Base-by-base conservation (phyloP, 306 rosid genomes). In the Ammopiptanthus mongolicus region DNA sequence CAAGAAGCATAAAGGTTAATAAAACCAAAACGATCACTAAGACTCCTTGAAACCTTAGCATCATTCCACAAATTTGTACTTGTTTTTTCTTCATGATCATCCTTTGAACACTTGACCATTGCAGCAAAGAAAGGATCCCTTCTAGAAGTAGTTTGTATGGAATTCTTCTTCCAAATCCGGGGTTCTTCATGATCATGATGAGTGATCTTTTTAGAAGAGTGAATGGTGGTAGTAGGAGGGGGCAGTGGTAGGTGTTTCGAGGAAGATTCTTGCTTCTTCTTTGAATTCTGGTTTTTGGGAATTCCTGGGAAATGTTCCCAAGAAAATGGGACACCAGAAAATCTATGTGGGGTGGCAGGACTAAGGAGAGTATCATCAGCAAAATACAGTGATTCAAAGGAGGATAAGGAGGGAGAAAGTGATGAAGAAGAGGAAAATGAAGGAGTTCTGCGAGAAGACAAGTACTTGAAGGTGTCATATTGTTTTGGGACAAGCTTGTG, bases 11-110 rank as follows among this genome's bases (percentile, higher is more conserved):
- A 78, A 14, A 92, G 83, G 61, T 59, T 85, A 33, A 89, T 59
- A 39, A 90, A 86, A 8, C 91, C 92, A 67, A 96, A 84, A 73
- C 96, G 90, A 48, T 87, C 93, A 69, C 97, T 88, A 2, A 88
- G 19, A 80, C 97, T 92, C 61, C 97, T 90, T 4, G 89, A 52
- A 8, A 79, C 80, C 74, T 88, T 87, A 11, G 82, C 80, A 5
- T 73, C 65, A 37, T 44, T 80, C 80, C 81, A 77, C 18, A 71
- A 59, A 15, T 55, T 78, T 0, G 42, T 58, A 11, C 10, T 69
- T 25, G 34, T 15, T 8, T 23, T 55, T 4, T 73, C 59, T 1
- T 48, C 55, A 48, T 15, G 22, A 48, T 76, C 65, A 53, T 81
- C 88, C 64, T 88, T 90, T 13, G 96, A 88, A 73, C 96, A 90